Evolutionary conservation across 768 basidiomycete species (phyloP).

Genomic region (Lactarius evosmus): DNA sequence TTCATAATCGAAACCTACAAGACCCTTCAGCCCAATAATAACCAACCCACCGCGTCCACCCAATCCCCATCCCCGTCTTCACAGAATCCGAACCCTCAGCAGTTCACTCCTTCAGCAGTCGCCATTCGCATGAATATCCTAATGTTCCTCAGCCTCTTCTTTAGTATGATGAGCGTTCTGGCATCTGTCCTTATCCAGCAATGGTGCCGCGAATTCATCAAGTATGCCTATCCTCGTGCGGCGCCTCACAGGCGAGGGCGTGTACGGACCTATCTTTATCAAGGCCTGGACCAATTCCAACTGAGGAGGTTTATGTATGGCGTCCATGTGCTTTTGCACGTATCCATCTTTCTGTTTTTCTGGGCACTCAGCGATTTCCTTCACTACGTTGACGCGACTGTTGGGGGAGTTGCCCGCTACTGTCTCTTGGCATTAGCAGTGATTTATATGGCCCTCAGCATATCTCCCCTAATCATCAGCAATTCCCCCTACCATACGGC

Average conservation of each 20-base stretch:
- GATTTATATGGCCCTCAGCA: conserved; percentile 6
- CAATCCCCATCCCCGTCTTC: not conserved
- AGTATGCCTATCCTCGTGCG: not conserved
- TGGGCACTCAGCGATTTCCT: conserved; percentile 15
- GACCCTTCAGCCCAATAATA: conserved; percentile 6
- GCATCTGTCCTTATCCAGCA: conserved; percentile 19
- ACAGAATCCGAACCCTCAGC: too few relatives aligned
- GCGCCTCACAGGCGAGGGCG: conserved; percentile 15
- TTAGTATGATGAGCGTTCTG: conserved; percentile 16
- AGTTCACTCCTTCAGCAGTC: too few relatives aligned
- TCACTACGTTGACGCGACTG: not conserved
- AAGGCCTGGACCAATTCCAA: conserved; percentile 7
- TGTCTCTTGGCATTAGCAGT: not conserved
- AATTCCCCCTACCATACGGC: conserved; percentile 21
- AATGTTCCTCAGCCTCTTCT: conserved; percentile 15
- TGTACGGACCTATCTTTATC: conserved; percentile 10
- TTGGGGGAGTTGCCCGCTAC: conserved; percentile 2
- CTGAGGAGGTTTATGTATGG: conserved; percentile 14
- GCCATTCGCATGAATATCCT: conserved; percentile 1
- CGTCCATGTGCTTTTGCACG: conserved; percentile 10
- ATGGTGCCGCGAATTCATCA: conserved; percentile 17
- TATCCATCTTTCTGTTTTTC: conserved; percentile 19
- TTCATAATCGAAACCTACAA: conserved; percentile 27
- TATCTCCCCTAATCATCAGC: conserved; percentile 10
- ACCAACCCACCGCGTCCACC: not conserved